A percentile compares a stretch with the other conserved stretches of the same genome.
phyloP scores from a whole-genome alignment of 2,329 filamentous ascomycete genomes.

The Calonectria pauciramosa region DNA sequence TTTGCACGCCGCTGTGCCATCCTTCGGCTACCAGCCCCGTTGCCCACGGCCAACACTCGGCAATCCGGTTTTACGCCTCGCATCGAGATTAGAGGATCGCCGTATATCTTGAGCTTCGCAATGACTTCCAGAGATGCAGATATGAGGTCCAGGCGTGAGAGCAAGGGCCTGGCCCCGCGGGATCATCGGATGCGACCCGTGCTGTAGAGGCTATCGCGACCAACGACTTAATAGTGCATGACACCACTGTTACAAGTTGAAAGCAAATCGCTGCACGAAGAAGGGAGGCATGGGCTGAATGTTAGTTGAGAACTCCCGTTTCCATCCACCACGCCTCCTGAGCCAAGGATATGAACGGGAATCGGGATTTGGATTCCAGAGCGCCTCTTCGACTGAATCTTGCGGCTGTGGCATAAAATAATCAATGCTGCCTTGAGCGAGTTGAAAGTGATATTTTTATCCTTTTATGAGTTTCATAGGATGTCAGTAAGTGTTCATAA shows the following conservation, averaged over 20 bases:
- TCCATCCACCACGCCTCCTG: background rate
- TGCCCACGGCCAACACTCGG: background rate
- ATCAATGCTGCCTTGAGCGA: background rate
- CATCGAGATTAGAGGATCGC: background rate
- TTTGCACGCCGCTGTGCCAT: background rate
- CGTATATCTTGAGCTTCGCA: slow-evolving; percentile 6
- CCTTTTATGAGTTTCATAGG: background rate
- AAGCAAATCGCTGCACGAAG: background rate
- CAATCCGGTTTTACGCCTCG: background rate
- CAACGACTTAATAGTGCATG: background rate
- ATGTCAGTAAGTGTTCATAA: background rate
- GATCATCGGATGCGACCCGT: background rate
- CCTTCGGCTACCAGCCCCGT: slow-evolving; percentile 1
- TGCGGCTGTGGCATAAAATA: background rate
- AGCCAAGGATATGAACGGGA: background rate
- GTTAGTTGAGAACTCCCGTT: background rate
- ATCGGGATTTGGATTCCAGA: background rate
- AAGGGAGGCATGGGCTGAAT: background rate
- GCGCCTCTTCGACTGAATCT: background rate
- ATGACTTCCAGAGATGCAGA: background rate
- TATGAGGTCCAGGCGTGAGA: background rate
- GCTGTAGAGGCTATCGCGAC: background rate
- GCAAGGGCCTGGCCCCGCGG: background rate
- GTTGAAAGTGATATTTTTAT: background rate
- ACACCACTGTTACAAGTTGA: background rate